Evolutionary conservation across 371 early-diverging fungal species (phyloP), one percentile per base, ranked within the genome.

Genomic region (Haplosporangium sp.): DNA sequence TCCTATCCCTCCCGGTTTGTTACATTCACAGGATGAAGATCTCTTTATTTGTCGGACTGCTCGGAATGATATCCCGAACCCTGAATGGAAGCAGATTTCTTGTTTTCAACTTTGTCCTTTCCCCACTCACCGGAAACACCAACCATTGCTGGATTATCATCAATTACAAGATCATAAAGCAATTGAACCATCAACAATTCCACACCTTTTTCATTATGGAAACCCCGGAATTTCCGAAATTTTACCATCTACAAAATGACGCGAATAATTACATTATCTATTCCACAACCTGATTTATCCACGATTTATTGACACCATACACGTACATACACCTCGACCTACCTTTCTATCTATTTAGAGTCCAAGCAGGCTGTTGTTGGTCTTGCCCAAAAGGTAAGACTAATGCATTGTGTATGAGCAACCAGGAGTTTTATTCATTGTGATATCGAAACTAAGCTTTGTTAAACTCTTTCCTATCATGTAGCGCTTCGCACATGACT

Each of bases 401-500:
- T 35, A 35, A 57, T 57, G 11, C 15, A 27, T 6, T 37, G 57
- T 27, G 13, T 57, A 27, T 5, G 10, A 35, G 11, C 6, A 19
- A 10, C 57, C 57, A 57, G 7, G 4, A 13, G 27, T 5, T 44
- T 40, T 11, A 20, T 19, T 37, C 44, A 20, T 44, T 40, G 20
- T 61, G 17, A 34, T 27, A 42, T 10, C 42, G 5, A 10, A 42
- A 42, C 42, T 42, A 42, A 42, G 42, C 27, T 4, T 39, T 38
- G 19, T 13, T n/a, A 11, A 17, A 48, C 57, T 38, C 4, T 42
- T 50, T 35, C 19, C 1, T 58, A 60, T 73, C 45, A 37, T 61
- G 48, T 86, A 91, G 91, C 91, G 93, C 78, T 84, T 87, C 61
- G 86, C 90, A 72, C 88, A 89, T 72, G 93, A 93, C 77, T 82